Conservation (phyloP, 345 rosid species). For the Bruguiera sexangula region DNA sequence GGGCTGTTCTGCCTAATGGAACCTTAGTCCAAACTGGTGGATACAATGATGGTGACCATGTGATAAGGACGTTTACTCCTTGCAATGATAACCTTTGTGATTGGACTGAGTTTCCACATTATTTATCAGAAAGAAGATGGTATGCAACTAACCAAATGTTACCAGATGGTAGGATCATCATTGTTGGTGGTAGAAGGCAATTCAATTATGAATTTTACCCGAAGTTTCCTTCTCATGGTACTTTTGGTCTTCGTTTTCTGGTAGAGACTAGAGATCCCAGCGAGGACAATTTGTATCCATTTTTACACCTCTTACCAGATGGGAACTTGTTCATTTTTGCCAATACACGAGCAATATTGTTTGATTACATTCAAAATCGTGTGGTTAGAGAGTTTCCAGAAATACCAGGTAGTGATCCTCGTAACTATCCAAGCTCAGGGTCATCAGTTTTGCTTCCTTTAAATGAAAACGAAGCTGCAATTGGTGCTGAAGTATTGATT, state of each 20-base stretch:
- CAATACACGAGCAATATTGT: slow-evolving; percentile 57
- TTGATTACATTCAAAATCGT: slow-evolving; percentile 51
- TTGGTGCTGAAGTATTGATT: slow-evolving; percentile 59
- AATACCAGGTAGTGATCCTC: slow-evolving; percentile 55
- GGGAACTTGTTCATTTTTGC: slow-evolving; percentile 83
- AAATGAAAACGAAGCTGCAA: slow-evolving; percentile 37
- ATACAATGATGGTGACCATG: slow-evolving; percentile 60
- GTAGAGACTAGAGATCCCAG: slow-evolving; percentile 43
- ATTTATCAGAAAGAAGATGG: slow-evolving; percentile 65
- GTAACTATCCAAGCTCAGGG: slow-evolving; percentile 86
- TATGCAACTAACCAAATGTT: slow-evolving; percentile 67
- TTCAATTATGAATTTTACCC: slow-evolving; percentile 70
- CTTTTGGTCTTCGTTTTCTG: slow-evolving; percentile 39
- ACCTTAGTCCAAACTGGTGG: slow-evolving; percentile 82
- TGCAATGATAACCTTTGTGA: slow-evolving; percentile 46
- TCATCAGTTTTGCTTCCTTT: slow-evolving; percentile 75
- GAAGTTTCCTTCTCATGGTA: not conserved
- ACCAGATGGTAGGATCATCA: slow-evolving; percentile 66
- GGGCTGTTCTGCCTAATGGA: slow-evolving; percentile 58
- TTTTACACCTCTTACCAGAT: slow-evolving; percentile 74
- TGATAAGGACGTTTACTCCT: slow-evolving; percentile 50
- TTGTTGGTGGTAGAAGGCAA: slow-evolving; percentile 75
- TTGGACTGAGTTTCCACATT: slow-evolving; percentile 58
- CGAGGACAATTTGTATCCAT: slow-evolving; percentile 87
- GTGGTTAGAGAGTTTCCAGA: slow-evolving; percentile 53